Conservation (phyloP, 345 rosid species). For the Reutealis trisperma region DNA sequence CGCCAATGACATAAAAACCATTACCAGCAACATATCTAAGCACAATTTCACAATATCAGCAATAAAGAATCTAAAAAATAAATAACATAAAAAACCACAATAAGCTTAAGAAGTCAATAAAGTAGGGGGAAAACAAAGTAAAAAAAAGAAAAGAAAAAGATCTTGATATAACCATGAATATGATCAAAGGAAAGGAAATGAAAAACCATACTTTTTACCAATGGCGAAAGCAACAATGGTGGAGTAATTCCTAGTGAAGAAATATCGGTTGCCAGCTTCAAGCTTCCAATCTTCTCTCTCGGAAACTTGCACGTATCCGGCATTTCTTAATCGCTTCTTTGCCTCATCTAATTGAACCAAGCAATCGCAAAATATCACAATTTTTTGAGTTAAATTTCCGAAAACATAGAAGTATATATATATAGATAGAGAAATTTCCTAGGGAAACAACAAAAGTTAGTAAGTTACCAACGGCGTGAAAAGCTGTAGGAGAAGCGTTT, state of each 20-base stretch:
- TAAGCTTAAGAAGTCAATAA: not conserved
- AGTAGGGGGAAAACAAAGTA: no score
- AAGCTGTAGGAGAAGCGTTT: conserved; percentile 97
- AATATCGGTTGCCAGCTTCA: conserved; percentile 77
- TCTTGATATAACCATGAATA: not conserved
- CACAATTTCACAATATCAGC: conserved; percentile 10
- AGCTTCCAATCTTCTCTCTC: conserved; percentile 90
- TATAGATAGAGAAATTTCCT: not conserved
- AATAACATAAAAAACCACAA: not conserved
- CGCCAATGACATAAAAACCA: conserved; percentile 84
- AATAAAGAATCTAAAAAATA: not conserved
- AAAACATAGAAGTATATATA: no score
- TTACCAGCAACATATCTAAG: conserved; percentile 87
- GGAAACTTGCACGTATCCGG: conserved; percentile 68
- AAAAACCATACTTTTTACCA: conserved; percentile 62
- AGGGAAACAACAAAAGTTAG: conserved; percentile 9
- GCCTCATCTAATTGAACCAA: conserved; percentile 61
- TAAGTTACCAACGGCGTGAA: conserved; percentile 88
- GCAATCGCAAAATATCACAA: conserved; percentile 9
- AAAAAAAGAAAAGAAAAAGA: not conserved
- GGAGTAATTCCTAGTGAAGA: conserved; percentile 89
- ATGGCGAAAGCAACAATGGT: conserved; percentile 91
- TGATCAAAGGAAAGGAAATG: not conserved
- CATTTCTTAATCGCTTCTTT: conserved; percentile 57
- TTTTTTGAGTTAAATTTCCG: not conserved